A percentile compares a stretch with the other conserved stretches of the same genome.
phyloP scores from a whole-genome alignment of 208 protist genomes.

The Phytomonas sp. region DNA sequence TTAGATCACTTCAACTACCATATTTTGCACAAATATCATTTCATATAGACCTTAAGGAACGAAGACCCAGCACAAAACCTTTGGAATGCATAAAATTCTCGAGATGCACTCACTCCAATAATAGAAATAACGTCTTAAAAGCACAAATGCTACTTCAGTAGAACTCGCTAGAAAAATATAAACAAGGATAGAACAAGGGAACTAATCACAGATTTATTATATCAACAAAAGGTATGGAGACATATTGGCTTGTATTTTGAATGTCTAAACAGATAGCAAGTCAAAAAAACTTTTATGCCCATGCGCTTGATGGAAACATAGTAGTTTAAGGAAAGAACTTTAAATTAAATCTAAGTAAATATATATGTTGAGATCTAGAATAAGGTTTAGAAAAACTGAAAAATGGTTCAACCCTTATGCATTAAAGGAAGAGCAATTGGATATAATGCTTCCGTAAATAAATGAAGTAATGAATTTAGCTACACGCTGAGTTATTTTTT shows the following conservation, averaged over 20 bases:
- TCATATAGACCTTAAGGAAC: neutral
- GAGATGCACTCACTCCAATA: neutral
- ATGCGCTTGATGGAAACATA: neutral
- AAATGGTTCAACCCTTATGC: constrained; percentile 4
- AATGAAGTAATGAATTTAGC: neutral
- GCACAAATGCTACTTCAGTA: neutral
- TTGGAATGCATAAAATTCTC: neutral
- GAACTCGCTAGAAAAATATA: neutral
- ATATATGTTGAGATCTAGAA: neutral
- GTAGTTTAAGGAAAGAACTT: neutral
- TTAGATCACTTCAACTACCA: neutral
- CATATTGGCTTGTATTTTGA: neutral
- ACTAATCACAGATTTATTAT: neutral
- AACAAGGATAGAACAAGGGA: neutral
- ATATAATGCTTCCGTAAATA: neutral
- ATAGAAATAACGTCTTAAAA: neutral
- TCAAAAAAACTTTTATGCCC: neutral
- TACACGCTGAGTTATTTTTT: neutral
- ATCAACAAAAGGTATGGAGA: neutral
- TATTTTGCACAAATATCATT: neutral
- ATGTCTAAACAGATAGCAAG: neutral
- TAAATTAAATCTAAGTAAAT: constrained; percentile 1
- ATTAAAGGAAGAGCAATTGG: constrained; percentile 3
- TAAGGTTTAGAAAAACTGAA: neutral
- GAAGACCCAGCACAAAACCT: neutral